Conservation (phyloP, 192 early-diverging fungal species). For the Haplosporangium gracile region DNA sequence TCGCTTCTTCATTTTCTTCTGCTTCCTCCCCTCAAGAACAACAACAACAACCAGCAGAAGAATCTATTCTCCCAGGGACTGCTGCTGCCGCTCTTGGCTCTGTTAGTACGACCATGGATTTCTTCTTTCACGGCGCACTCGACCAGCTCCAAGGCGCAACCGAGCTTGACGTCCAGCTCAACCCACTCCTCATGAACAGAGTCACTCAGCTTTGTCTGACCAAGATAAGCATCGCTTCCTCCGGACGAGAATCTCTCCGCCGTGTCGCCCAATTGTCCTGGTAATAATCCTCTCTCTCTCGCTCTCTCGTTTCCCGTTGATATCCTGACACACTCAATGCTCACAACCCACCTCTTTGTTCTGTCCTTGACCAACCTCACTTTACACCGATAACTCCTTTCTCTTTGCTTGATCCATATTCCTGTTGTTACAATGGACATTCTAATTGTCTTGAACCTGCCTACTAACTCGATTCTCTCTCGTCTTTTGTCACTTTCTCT, state of each 20-base stretch:
- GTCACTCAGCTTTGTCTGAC: conserved; percentile 18
- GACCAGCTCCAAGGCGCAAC: conserved; percentile 19
- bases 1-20: too few relatives aligned
- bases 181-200: conserved; percentile 13
- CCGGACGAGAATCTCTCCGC: conserved; percentile 21
- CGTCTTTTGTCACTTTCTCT: not conserved
- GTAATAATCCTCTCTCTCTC: conserved; percentile 10
- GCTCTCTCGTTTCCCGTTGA: not conserved
- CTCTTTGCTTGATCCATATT: not conserved
- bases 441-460: not conserved
- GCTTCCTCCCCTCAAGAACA: not conserved
- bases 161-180: conserved; percentile 17
- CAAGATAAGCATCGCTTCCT: conserved; percentile 30
- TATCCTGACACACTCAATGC: not conserved
- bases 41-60: not conserved
- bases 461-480: not conserved
- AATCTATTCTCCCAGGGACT: not conserved
- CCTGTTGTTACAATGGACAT: not conserved
- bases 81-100: not conserved
- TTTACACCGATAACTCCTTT: not conserved
- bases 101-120: conserved; percentile 9
- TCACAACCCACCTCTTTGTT: not conserved
- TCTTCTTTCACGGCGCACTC: conserved; percentile 16
- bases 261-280: conserved; percentile 16
- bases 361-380: conserved; percentile 4